Percentiles rank a stretch among this genome's conserved stretches.
Conservation (phyloP, 441 rosid genomes). For the Flueggea neowawraea region DNA sequence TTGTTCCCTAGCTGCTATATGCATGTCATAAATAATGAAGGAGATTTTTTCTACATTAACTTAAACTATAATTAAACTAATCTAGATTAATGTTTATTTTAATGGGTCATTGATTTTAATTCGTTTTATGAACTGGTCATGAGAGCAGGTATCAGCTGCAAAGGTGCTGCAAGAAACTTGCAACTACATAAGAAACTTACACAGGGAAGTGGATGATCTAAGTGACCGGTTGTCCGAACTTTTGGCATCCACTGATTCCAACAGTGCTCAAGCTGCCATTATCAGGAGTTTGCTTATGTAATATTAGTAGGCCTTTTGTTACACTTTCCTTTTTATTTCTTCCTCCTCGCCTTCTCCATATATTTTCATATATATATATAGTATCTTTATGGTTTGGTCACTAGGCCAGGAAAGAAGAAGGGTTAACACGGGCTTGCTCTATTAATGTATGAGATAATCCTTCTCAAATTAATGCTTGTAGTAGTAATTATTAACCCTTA, state of each 20-base stretch:
- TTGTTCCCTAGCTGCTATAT: constrained; percentile 43
- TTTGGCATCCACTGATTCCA: constrained; percentile 58
- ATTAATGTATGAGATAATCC: not conserved
- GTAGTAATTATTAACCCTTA: no score
- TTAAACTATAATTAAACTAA: no score
- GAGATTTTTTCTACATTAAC: no score
- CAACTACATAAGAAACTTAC: constrained; percentile 79
- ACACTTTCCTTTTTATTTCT: not conserved
- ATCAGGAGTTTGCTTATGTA: constrained; percentile 78
- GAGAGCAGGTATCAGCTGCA: constrained; percentile 64
- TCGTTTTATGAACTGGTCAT: not conserved
- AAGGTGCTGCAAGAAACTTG: constrained; percentile 84
- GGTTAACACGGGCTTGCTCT: constrained; percentile 9
- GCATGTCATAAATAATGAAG: not conserved
- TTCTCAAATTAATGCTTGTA: no score
- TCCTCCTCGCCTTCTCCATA: not conserved
- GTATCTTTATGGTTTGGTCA: constrained; percentile 28
- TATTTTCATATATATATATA: not conserved
- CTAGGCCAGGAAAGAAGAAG: constrained; percentile 12
- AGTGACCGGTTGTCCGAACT: constrained; percentile 83
- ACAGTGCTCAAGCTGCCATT: constrained; percentile 73
- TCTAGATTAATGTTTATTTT: no score
- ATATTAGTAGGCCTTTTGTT: not conserved
- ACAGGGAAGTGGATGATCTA: constrained; percentile 78
- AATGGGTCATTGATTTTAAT: no score